phyloP scores from a whole-genome alignment of 257 asterid species.

The Solanum dulcamara region DNA sequence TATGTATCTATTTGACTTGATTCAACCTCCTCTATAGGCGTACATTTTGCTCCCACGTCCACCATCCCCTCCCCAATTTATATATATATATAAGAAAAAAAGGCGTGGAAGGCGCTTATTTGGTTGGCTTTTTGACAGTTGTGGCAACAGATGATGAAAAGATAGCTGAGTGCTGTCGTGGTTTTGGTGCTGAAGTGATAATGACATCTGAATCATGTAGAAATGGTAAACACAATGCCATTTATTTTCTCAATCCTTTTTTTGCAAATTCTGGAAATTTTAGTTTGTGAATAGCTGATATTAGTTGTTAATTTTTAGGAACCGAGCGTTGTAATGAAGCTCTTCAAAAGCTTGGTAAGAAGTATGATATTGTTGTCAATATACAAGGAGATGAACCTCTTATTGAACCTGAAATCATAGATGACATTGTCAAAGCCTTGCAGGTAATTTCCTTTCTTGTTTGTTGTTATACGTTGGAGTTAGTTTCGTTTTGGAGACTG shows the following conservation, averaged over 20 bases:
- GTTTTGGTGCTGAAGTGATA: conserved; percentile 88
- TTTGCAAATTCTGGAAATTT: neutral
- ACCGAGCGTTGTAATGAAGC: conserved; percentile 91
- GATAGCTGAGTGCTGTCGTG: conserved; percentile 86
- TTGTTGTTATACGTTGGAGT: neutral
- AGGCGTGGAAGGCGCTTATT: neutral
- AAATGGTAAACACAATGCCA: conserved; percentile 40
- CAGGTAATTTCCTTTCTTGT: conserved; percentile 31
- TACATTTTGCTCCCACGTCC: neutral
- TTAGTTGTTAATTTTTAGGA: conserved; percentile 27
- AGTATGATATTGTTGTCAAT: conserved; percentile 80
- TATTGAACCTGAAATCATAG: conserved; percentile 83
- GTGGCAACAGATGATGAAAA: conserved; percentile 92
- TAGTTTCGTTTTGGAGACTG: neutral
- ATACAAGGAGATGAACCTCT: conserved; percentile 98
- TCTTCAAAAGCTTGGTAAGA: conserved; percentile 49
- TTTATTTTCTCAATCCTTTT: neutral
- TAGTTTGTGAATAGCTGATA: neutral
- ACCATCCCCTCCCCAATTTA: neutral
- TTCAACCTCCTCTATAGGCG: neutral
- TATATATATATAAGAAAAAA: neutral
- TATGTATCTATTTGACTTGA: conserved; percentile 11
- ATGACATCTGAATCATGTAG: conserved; percentile 89
- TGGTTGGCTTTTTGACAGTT: conserved; percentile 26
- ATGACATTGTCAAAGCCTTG: conserved; percentile 74